Conservation (phyloP, 179 eudicot species). For the Beta macrorhiza region DNA sequence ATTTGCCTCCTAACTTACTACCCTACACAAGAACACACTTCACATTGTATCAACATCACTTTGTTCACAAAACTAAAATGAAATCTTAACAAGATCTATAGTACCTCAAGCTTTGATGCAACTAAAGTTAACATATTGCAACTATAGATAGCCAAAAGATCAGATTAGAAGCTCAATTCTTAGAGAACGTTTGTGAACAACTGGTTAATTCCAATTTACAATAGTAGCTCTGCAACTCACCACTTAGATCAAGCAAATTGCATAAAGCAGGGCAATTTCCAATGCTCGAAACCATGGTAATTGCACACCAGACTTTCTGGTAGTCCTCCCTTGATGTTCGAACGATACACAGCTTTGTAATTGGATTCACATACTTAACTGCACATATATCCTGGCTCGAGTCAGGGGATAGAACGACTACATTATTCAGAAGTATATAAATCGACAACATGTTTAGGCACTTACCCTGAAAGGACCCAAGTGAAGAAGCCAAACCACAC, state of each 20-base stretch:
- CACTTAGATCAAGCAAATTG: constrained; percentile 80
- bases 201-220: background rate
- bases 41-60: too few species aligned
- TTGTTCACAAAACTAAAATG: too few species aligned
- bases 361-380: constrained; percentile 93
- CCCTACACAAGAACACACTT: too few species aligned
- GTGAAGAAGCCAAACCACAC: constrained; percentile 84
- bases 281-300: constrained; percentile 70
- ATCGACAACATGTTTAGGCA: background rate
- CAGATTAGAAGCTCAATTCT: background rate
- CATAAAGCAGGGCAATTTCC: constrained; percentile 70
- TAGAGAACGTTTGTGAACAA: background rate
- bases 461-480: constrained; percentile 71
- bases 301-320: constrained; percentile 78
- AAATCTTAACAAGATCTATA: too few species aligned
- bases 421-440: background rate
- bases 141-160: background rate
- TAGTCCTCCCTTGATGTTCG: constrained; percentile 86
- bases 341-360: constrained; percentile 73
- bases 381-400: constrained; percentile 18
- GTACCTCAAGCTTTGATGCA: too few species aligned
- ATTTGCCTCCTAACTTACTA: too few species aligned
- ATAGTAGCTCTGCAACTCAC: constrained; percentile 43
- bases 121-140: background rate
- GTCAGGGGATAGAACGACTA: background rate